Evolutionary conservation across 2,329 filamentous ascomycete genomes (phyloP).

Genomic region (Fusarium avenaceum): DNA sequence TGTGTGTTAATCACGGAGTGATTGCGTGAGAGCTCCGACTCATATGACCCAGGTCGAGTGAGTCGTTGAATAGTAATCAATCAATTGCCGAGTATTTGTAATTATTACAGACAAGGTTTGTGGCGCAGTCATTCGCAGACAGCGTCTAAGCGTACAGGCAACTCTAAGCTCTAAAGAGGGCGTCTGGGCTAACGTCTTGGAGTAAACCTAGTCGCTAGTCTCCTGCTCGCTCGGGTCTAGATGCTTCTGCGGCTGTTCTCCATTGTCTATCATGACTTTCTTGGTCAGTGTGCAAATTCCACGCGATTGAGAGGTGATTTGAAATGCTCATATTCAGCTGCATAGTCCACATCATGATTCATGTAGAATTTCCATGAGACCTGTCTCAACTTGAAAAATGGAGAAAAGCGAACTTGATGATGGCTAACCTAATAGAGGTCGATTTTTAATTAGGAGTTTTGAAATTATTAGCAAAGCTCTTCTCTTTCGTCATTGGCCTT

Average conservation of each 20-base stretch:
- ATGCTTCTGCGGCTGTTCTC: neutral
- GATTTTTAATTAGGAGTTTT: too few species aligned
- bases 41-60: neutral
- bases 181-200: neutral
- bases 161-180: neutral
- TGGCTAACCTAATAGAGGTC: too few species aligned
- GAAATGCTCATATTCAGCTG: neutral
- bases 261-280: too few species aligned
- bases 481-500: neutral
- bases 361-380: neutral
- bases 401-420: neutral
- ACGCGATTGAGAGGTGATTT: neutral
- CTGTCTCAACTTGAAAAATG: neutral
- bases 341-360: too few species aligned
- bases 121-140: neutral
- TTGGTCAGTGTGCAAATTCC: neutral
- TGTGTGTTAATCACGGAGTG: neutral
- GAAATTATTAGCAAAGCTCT: too few species aligned
- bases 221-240: neutral
- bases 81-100: slow-evolving; percentile 3
- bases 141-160: too few species aligned
- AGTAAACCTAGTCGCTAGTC: neutral
- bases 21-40: slow-evolving; percentile 1
- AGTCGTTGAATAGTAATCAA: slow-evolving; percentile 8
- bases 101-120: slow-evolving; percentile 3